Base-by-base conservation (phyloP, 139 green algal species). In the Coelastrella sp. region DNA sequence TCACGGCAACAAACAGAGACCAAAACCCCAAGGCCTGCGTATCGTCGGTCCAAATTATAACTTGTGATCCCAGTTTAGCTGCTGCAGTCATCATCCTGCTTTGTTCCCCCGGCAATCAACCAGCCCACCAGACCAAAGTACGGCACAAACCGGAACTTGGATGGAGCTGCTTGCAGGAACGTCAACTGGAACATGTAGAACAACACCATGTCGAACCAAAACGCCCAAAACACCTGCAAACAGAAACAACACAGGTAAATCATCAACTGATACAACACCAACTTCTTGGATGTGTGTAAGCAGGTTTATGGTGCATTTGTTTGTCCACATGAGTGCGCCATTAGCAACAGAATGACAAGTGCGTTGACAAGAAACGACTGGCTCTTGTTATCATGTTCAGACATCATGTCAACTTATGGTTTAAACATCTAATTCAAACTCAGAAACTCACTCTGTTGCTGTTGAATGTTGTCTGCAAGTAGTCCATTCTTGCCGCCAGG, bases 181-280 rank as follows among this genome's bases (percentile, higher is more conserved):
- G 87, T 63, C 21, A 91, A 85, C 85, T 98, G 95, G 89, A 92
- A 98, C 15, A 95, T 83, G 17, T 50, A 84, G 87, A 97, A 98
- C 51, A 98, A 82, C 0, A 63, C 57, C 4, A 88, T 77, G 83
- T 98, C 95, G 64, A 97, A 62, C 3, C 90, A 67, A 87, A 98
- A 98, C 5, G 95, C 95, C 89, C 88, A 98, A 69, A 95, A 96
- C 4, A 94, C 94, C 34, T 94, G 87, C 21, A 13, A 57, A 23
- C 45, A 57, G 60, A 25, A 68, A 66, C 38, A 57, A 50, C 8
- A 53, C 19, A 1, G 19, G 57, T 27, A 66, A 19, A 66, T 66
- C 57, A n/a, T 2, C 57, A 11, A 30, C 45, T 13, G 1, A 57
- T 57, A 57, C 15, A 13, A 57, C 15, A 57, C 45, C 0, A 9